Evolutionary conservation across 73 alveolate genomes (phyloP), one percentile per base, ranked within the genome.

Genomic region (Uronychia setigera): DNA sequence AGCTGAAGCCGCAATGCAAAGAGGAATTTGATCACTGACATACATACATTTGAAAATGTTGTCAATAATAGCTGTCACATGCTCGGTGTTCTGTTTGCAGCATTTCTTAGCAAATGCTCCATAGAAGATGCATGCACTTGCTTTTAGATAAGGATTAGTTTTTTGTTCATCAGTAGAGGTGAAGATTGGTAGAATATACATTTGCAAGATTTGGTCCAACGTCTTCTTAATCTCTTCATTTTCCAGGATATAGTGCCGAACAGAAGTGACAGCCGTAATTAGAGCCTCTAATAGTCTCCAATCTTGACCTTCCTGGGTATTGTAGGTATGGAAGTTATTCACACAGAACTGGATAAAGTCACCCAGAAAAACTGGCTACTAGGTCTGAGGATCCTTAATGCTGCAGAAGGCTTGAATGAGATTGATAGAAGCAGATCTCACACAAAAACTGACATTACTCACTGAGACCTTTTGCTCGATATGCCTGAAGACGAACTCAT

Each of bases 71-170:
- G 32, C 78, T 33, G n/a, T 74, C 59, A 83, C 31, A 32, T 88
- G 91, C 29, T 58, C 33, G 57, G 81, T 84, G 85, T 94, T 93
- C 67, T 46, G n/a, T 78, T 57, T 85, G 82, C 92, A 92, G 58
- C 84, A 84, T 59, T 60, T 60, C 29, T 86, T 60, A 5, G 94
- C 96, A 81, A 92, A 94, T 78, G 92, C 91, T 27, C 92, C 93
- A 58, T 88, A 91, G 34, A 92, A 85, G 88, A 91, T 88, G 88
- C 95, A 88, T 28, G 98, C 95, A 27, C 96, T 33, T 33, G 93
- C 87, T 77, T 91, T 92, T 80, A 94, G 74, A 74, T 91, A 94
- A 58, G 94, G 94, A 33, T 87, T 76, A 1, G 91, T 67, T 83
- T 77, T 88, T 28, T 60, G 46, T 33, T 91, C 79, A 59, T 94